Percentiles rank a stretch among this genome's conserved stretches.
Conservation (phyloP, 345 rosid species). For the Pistacia atlantica region DNA sequence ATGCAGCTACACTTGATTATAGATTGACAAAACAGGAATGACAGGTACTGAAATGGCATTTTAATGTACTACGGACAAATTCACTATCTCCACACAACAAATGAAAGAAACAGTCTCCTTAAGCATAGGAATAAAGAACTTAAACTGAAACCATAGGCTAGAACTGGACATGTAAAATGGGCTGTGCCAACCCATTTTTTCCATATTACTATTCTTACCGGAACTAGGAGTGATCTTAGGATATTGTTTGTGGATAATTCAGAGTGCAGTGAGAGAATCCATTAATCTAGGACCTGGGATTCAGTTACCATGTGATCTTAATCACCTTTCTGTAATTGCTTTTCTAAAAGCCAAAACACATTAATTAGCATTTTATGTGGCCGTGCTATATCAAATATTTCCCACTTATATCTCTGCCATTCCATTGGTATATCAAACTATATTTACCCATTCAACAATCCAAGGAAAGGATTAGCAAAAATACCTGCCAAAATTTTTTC, state of each 20-base stretch:
- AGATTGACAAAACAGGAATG: neutral
- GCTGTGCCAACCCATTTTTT: too few relatives aligned
- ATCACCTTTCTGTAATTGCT: neutral
- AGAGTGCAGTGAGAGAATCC: too few relatives aligned
- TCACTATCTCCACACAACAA: too few relatives aligned
- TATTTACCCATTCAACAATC: neutral
- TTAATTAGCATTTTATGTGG: neutral
- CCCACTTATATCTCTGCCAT: neutral
- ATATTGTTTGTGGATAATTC: too few relatives aligned
- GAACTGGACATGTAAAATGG: too few relatives aligned
- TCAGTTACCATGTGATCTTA: neutral
- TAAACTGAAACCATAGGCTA: too few relatives aligned
- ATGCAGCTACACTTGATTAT: neutral
- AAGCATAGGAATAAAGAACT: too few relatives aligned
- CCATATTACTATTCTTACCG: too few relatives aligned
- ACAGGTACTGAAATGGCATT: too few relatives aligned
- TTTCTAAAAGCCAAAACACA: neutral
- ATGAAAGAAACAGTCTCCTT: too few relatives aligned
- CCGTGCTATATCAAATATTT: neutral
- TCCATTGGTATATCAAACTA: conserved; percentile 2
- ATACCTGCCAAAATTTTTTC: conserved; percentile 55
- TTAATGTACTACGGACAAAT: too few relatives aligned
- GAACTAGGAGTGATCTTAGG: too few relatives aligned
- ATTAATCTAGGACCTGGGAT: neutral
- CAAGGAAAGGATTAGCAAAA: neutral